Evolutionary conservation across 1,139 yeast genomes (phyloP).

Genomic region (Zygosaccharomyces pseudobailii): DNA sequence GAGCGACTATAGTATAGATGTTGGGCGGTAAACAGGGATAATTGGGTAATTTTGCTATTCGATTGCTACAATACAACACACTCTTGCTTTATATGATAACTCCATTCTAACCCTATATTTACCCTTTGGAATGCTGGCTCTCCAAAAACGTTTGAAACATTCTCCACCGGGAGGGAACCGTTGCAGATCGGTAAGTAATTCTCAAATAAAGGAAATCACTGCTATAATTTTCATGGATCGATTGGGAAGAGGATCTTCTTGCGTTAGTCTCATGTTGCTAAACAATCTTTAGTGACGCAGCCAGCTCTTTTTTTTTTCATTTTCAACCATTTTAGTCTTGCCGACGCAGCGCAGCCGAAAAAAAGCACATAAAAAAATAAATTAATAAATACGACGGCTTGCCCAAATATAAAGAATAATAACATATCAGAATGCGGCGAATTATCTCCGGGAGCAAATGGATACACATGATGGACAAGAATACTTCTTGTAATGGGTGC

Average conservation of each 20-base stretch:
- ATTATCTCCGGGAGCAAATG: neutral
- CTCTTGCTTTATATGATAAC: neutral
- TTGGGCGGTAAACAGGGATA: neutral
- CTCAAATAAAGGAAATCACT: slow-evolving; percentile 1
- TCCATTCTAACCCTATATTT: neutral
- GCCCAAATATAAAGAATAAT: neutral
- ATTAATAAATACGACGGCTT: slow-evolving; percentile 3
- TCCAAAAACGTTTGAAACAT: neutral
- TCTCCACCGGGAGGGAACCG: neutral
- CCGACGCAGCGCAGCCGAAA: neutral
- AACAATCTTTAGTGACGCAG: neutral
- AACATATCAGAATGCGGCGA: neutral
- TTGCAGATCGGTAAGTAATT: slow-evolving; percentile 6
- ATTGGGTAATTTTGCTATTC: neutral
- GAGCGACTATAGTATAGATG: neutral
- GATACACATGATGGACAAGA: neutral
- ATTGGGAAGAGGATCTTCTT: neutral
- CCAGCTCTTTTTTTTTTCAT: neutral
- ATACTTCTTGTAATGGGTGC: neutral
- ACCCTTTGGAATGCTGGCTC: slow-evolving; percentile 7
- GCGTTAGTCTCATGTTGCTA: neutral
- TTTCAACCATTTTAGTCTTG: neutral
- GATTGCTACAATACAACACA: neutral
- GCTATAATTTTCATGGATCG: neutral
- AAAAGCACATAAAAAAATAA: neutral